These are phyloP conservation scores for Cyberlindnera euphorbiiphila DNA, from an alignment of 805 yeast genomes.

Conservation along the genomic window DNA sequence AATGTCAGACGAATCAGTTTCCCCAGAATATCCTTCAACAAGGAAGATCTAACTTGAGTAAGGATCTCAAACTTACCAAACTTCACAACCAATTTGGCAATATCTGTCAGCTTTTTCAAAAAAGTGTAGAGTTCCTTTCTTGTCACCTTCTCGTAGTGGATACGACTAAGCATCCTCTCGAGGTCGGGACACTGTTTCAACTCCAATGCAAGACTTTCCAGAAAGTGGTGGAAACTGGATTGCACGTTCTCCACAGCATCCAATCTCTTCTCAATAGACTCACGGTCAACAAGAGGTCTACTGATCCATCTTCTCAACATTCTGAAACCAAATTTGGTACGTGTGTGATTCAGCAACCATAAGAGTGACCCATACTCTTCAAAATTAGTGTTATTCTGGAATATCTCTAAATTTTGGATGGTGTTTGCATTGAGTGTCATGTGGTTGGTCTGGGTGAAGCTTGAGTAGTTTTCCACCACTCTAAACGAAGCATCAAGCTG, in stretches of 20 bases:
- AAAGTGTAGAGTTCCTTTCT: slow-evolving; percentile 58
- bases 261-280: slow-evolving; percentile 54
- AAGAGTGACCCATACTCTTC: slow-evolving; percentile 63
- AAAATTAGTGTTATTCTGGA: slow-evolving; percentile 56
- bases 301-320: slow-evolving; percentile 68
- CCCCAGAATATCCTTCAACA: slow-evolving; percentile 37
- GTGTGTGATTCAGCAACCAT: slow-evolving; percentile 79
- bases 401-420: slow-evolving; percentile 69
- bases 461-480: slow-evolving; percentile 44
- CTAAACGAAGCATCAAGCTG: slow-evolving; percentile 53
- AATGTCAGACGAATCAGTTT: slow-evolving; percentile 34
- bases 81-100: slow-evolving; percentile 29
- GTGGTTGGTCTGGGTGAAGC: slow-evolving; percentile 44
- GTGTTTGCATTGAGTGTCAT: slow-evolving; percentile 65
- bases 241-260: slow-evolving; percentile 55
- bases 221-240: slow-evolving; percentile 35
- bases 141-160: slow-evolving; percentile 56
- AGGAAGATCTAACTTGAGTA: slow-evolving; percentile 25
- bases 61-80: slow-evolving; percentile 29
- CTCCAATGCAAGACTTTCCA: slow-evolving; percentile 33
- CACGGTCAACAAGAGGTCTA: slow-evolving; percentile 58
- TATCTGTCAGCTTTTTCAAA: slow-evolving; percentile 37
- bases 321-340: slow-evolving; percentile 73
- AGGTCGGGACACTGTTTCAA: slow-evolving; percentile 48
- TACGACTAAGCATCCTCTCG: slow-evolving; percentile 50